Evolutionary conservation across 768 basidiomycete genomes (phyloP), one percentile per base, ranked within the genome.

Genomic region (Mycena sanguinolenta): DNA sequence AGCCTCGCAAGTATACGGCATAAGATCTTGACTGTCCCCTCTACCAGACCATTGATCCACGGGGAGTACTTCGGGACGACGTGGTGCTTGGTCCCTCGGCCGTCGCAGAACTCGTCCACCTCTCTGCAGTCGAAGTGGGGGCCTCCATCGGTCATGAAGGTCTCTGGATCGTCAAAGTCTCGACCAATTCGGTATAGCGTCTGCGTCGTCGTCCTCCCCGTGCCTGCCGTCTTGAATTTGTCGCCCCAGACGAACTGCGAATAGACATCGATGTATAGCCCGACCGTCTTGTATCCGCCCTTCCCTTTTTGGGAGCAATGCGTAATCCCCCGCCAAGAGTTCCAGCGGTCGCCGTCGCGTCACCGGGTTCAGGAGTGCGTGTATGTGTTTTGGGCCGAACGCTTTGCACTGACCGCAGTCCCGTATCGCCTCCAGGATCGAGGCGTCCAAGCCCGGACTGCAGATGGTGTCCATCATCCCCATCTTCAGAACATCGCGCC

Each of bases 401-500:
- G 17, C 21, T n/a, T 46, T 46, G n/a, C 46, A 46, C 6, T 8
- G 19, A 9, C 17, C 17, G 21, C 46, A 46, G 17, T 46, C 46
- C 46, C 17, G n/a, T 19, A 46, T 23, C 2, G 21, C 46, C 10
- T 46, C 8, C 17, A 17, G 46, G n/a, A 17, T 21, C 3, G 17
- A 17, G 3, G 46, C n/a, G n/a, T 46, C 46, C 46, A 46, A 4
- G 2, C 46, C 46, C 21, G 46, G 46, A 8, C 46, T 21, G 12
- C 25, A 53, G 17, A 27, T 27, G 4, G 14, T 1, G 52, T 53
- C 52, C 25, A 70, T 19, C 7, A 78, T 58, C 8, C 54, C 54
- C 14, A 75, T 53, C 38, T 77, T 77, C 34, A 75, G 66, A 17
- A 52, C 4, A 30, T 79, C 78, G 2, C 74, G 44, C 3, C 72